phyloP scores from a whole-genome alignment of 164 flowering plant species.

The Malania oleifera region DNA sequence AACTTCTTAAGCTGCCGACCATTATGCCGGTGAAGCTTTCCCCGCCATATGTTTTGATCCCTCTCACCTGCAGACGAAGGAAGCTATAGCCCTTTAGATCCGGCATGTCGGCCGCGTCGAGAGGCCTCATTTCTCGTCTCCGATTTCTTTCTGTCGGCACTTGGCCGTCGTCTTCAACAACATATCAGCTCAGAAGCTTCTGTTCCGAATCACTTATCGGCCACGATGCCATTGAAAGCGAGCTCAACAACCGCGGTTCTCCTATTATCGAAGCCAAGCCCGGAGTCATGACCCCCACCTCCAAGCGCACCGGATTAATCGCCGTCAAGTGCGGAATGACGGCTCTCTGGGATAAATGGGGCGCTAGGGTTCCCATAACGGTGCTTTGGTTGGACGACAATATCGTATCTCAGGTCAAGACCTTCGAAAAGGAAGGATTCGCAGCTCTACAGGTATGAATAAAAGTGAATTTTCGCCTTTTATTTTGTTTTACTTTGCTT shows the following conservation, averaged over 20 bases:
- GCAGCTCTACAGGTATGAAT: slow-evolving; percentile 66
- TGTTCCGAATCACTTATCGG: slow-evolving; percentile 21
- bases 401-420: slow-evolving; percentile 86
- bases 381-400: slow-evolving; percentile 88
- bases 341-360: slow-evolving; percentile 97
- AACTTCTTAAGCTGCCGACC: neutral
- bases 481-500: neutral
- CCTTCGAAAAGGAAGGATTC: slow-evolving; percentile 78
- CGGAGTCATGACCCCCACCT: slow-evolving; percentile 53
- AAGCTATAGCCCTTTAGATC: no score
- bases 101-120: slow-evolving; percentile 54
- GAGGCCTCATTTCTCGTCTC: slow-evolving; percentile 63
- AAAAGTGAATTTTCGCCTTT: neutral
- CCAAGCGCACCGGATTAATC: slow-evolving; percentile 75
- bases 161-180: slow-evolving; percentile 9
- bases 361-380: slow-evolving; percentile 70
- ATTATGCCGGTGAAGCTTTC: no score
- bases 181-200: slow-evolving; percentile 27
- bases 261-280: slow-evolving; percentile 45
- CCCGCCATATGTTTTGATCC: neutral
- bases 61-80: no score
- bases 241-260: neutral
- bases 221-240: slow-evolving; percentile 8
- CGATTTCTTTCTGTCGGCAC: slow-evolving; percentile 25
- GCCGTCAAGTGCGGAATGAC: slow-evolving; percentile 94